These are phyloP conservation scores for Fusarium sp. DNA, from an alignment of 2,329 filamentous ascomycete species.

Conservation along the genomic window DNA sequence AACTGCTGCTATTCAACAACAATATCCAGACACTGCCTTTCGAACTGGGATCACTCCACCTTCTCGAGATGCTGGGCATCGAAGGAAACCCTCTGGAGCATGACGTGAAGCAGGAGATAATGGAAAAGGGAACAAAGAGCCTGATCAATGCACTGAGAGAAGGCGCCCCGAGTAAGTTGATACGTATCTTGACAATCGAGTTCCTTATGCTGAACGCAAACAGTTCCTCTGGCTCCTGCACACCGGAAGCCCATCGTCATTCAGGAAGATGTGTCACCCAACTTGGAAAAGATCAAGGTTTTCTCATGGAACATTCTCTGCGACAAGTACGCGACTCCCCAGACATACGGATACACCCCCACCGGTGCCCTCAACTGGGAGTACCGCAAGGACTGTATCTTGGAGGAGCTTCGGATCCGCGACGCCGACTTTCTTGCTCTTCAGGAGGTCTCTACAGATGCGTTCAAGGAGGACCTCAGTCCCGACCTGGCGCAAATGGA, in stretches of 20 bases:
- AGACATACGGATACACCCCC: constrained; percentile 90
- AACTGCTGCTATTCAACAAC: constrained; percentile 89
- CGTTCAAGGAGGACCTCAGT: constrained; percentile 89
- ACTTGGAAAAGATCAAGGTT: constrained; percentile 77
- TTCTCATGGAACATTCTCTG: constrained; percentile 96
- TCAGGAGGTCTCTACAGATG: constrained; percentile 92
- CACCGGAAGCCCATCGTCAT: constrained; percentile 82
- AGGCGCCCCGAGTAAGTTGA: constrained; percentile 76
- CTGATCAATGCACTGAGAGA: constrained; percentile 85
- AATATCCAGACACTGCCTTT: constrained; percentile 80
- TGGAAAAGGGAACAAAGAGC: constrained; percentile 85
- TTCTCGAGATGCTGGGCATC: constrained; percentile 87
- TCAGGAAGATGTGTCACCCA: constrained; percentile 67
- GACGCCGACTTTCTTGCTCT: constrained; percentile 90
- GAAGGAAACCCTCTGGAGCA: constrained; percentile 87
- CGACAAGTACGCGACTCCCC: constrained; percentile 86
- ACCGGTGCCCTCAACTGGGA: constrained; percentile 84
- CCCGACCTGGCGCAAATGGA: constrained; percentile 84
- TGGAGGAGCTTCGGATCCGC: constrained; percentile 79
- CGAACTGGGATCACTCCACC: constrained; percentile 87
- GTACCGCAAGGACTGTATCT: constrained; percentile 80
- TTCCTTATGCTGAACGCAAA: constrained; percentile 37
- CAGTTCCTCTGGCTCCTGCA: constrained; percentile 78
- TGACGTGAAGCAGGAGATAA: constrained; percentile 79
- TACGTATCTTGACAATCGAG: neutral